A percentile compares a stretch with the other conserved stretches of the same genome.
Conservation (phyloP, 2,329 filamentous ascomycete genomes). For the Emmonsiellopsis sp. region DNA sequence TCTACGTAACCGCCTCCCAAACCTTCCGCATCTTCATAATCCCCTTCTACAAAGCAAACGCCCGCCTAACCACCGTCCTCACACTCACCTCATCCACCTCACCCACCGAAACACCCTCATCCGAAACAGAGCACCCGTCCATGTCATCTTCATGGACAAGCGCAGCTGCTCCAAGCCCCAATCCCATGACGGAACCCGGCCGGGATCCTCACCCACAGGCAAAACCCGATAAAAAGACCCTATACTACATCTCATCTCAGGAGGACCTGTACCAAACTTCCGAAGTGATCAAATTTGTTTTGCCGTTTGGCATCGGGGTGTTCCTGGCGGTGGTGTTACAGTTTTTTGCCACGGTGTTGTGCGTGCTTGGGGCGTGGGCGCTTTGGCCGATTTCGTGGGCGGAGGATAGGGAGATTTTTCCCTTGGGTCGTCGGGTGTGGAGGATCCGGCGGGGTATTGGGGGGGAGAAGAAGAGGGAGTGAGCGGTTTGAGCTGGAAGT, state of each 20-base stretch:
- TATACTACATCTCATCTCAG: slow-evolving; percentile 66
- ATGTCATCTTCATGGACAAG: background rate
- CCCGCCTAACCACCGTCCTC: slow-evolving; percentile 60
- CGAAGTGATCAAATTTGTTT: slow-evolving; percentile 65
- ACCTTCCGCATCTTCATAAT: slow-evolving; percentile 69
- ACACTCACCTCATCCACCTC: slow-evolving; percentile 44
- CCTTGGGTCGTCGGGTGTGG: slow-evolving; percentile 9
- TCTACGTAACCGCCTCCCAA: slow-evolving; percentile 68
- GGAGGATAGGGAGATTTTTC: slow-evolving; percentile 34
- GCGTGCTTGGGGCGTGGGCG: slow-evolving; percentile 49
- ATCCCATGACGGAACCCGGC: background rate
- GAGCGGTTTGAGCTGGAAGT: background rate
- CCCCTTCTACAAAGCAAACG: slow-evolving; percentile 62
- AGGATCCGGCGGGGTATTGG: background rate
- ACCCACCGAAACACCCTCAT: slow-evolving; percentile 51
- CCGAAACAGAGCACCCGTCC: slow-evolving; percentile 16
- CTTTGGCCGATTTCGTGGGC: slow-evolving; percentile 44
- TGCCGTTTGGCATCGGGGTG: slow-evolving; percentile 50
- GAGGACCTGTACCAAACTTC: slow-evolving; percentile 74
- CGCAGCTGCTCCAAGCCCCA: background rate
- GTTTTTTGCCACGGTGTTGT: slow-evolving; percentile 55
- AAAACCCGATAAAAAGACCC: slow-evolving; percentile 22
- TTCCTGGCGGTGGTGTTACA: slow-evolving; percentile 55
- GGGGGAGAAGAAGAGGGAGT: background rate
- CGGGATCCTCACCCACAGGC: slow-evolving; percentile 7